These are phyloP conservation scores for Leptographium procerum DNA, from an alignment of 2,329 filamentous ascomycete genomes.

Conservation along the genomic window DNA sequence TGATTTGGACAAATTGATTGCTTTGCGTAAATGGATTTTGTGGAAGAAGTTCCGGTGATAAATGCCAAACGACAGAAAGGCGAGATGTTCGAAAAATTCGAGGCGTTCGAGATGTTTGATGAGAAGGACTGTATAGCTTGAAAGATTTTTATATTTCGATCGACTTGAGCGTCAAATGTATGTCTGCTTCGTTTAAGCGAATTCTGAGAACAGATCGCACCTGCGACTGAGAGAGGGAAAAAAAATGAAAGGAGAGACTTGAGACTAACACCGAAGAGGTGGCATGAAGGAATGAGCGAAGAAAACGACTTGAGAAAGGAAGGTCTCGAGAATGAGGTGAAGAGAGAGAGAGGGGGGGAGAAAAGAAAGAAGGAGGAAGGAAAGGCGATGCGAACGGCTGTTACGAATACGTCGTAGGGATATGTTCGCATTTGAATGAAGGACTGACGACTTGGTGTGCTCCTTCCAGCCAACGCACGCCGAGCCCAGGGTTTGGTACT, in stretches of 20 bases:
- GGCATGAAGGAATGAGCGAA: slow-evolving; percentile 1
- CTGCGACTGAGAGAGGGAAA: slow-evolving; percentile 1
- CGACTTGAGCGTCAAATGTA: background rate
- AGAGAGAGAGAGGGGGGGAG: background rate
- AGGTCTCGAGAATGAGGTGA: background rate
- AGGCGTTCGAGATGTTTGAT: no score
- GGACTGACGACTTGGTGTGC: background rate
- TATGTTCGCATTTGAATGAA: background rate
- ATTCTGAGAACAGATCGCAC: background rate
- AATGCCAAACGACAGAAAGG: background rate
- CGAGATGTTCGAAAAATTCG: background rate
- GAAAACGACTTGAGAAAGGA: background rate
- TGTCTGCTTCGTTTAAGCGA: background rate
- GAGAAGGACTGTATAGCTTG: background rate
- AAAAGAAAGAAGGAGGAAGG: background rate
- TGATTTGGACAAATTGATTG: background rate
- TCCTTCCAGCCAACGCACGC: background rate
- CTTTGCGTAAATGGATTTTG: no score
- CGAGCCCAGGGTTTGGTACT: background rate
- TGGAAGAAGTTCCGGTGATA: no score
- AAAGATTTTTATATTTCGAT: background rate
- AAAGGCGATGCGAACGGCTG: background rate
- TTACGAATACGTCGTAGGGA: background rate
- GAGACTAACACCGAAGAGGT: background rate
- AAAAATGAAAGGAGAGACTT: background rate